A percentile compares a stretch with the other conserved stretches of the same genome.
phyloP scores from a whole-genome alignment of 805 yeast species.

The Nakazawaea wyomingensis region DNA sequence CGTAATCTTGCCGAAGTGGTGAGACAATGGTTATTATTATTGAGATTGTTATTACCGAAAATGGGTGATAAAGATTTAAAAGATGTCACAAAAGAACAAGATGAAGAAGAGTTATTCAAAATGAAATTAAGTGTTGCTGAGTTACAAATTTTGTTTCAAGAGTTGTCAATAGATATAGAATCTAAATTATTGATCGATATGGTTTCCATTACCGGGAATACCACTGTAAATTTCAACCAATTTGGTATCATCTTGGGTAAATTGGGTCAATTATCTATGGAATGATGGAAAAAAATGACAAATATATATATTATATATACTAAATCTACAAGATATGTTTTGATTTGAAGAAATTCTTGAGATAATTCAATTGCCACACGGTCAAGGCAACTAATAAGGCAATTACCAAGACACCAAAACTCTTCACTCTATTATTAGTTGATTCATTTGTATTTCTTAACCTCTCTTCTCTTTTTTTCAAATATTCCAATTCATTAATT shows the following conservation, averaged over 20 bases:
- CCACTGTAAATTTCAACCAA: conserved; percentile 35
- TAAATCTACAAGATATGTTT: conserved; percentile 67
- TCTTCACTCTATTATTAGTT: conserved; percentile 87
- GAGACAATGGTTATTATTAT: conserved; percentile 3
- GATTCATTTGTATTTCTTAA: conserved; percentile 96
- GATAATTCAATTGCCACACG: conserved; percentile 86
- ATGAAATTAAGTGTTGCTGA: background rate
- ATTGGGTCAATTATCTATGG: conserved; percentile 16
- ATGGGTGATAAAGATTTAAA: background rate
- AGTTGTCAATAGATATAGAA: background rate
- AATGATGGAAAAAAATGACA: background rate
- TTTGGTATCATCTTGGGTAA: conserved; percentile 45
- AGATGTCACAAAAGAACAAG: too few relatives aligned
- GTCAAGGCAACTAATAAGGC: conserved; percentile 73
- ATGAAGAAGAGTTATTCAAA: background rate
- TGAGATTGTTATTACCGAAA: background rate
- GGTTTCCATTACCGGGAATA: conserved; percentile 12
- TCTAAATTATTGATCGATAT: background rate
- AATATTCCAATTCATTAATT: conserved; percentile 70
- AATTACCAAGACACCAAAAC: conserved; percentile 71
- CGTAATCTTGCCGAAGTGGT: background rate
- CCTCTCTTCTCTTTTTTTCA: conserved; percentile 83
- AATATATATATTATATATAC: too few relatives aligned
- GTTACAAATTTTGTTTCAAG: background rate
- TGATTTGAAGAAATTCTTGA: conserved; percentile 87